Evolutionary conservation across 345 rosid species (phyloP), one percentile per base, ranked within the genome.

Genomic region (Mallotus nudiflorus): DNA sequence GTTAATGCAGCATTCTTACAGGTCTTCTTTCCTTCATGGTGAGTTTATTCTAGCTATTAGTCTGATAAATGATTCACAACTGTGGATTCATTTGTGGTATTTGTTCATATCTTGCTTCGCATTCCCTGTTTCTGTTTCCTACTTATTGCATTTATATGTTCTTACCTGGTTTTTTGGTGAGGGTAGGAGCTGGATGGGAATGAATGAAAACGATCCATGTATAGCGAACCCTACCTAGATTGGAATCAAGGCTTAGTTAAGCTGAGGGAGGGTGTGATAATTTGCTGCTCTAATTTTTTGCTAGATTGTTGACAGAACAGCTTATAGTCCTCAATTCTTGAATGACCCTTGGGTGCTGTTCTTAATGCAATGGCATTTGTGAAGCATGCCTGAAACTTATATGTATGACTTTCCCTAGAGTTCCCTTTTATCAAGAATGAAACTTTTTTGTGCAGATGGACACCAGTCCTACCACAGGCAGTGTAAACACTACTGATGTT

Each of bases 11-110:
- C 91, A 95, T 95, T 54, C 98, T 95, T 15, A 92, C 98, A 1
- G 99, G 99, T 40, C 99, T 95, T 72, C 96, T 95, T 73, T 95
- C 99, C 22, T 95, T 95, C 71, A 95, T 95, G 99, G 99, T 95
- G 74, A 85, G 96, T 74, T 72, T 67, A 66, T 62, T 50, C 18
- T 59, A 40, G 5, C 68, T 45, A 14, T 65, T 19, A 1, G 15
- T 18, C 48, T 9, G 33, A 29, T 44, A 44, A 65, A 18, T 72
- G 59, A 22, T 19, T 53, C 48, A 51, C 40, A 20, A 37, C n/a
- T 42, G 13, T 48, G 46, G 25, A 45, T 56, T 60, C 8, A 7
- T 20, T 57, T 16, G 9, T 48, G 14, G 28, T 27, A 65, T 2
- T 18, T 27, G 72, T 2, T 18, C 48, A 35, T 52, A 57, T 68